Base-by-base conservation (phyloP, 306 rosid genomes). In the Castanospermum australe region DNA sequence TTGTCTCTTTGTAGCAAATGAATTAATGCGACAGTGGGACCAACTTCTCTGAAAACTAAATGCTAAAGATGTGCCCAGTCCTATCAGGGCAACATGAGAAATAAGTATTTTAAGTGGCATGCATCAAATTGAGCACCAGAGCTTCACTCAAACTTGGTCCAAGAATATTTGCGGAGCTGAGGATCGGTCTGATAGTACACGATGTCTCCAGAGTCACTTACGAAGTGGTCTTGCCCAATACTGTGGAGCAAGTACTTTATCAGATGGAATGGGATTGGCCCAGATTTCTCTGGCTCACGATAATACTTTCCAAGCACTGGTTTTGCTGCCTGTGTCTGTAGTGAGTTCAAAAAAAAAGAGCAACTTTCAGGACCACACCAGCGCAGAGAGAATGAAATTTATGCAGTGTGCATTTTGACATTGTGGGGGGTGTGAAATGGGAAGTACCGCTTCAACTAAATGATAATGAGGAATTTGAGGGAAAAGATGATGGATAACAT, bases 391-490 rank as follows among this genome's bases (percentile, higher is more conserved):
- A 18, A 17, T 25, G 48, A 12, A 36, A 28, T 13, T 8, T 11
- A 44, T 44, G 10, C 13, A 24, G n/a, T 12, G 42, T 67, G n/a
- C 51, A 48, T 48, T 45, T 28, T 70, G 22, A 48, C 24, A 67
- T 13, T n/a, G 17, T 50, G 14, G 17, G 14, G 17, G 30, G 38
- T 38, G 9, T 14, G 14, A 47, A 7, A 55, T 14, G 45, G 22
- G 22, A 21, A 4, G 8, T 88, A 95, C 99, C 75, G 99, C 99
- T 91, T 95, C 97, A 0, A 90, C 85, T 11, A 95, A 86, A 70
- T 95, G 96, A 51, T 95, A 95, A 80, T 95, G 99, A 13, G 99
- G 99, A 80, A 95, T 95, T 70, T 95, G 99, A 60, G 99, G 99
- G 68, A 95, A 95, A 70, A 95, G 97, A 85, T 95, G 99, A 69